These are phyloP conservation scores for Drechslerella stenobrocha DNA, from an alignment of 2,329 filamentous ascomycete genomes.

Conservation along the genomic window DNA sequence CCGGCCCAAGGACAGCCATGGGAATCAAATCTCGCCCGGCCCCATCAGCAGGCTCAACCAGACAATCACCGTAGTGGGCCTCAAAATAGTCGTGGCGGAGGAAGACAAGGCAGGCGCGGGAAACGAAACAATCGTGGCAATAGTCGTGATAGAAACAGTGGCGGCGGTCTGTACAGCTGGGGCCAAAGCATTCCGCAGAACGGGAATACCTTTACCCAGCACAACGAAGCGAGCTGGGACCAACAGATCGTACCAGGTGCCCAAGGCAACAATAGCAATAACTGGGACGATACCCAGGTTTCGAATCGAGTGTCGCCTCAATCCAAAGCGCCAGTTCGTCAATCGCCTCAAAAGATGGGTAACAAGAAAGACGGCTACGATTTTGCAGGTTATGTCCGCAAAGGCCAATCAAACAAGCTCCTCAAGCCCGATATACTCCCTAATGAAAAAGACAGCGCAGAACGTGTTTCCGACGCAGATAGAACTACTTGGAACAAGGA, in stretches of 20 bases:
- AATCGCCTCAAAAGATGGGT: not conserved
- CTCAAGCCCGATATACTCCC: constrained; percentile 16
- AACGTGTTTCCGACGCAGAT: constrained; percentile 23
- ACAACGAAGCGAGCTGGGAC: not conserved
- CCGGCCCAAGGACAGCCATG: not conserved
- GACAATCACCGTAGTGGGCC: constrained; percentile 7
- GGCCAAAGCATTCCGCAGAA: not conserved
- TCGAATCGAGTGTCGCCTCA: not conserved
- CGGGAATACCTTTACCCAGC: not conserved
- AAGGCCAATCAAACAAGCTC: constrained; percentile 14
- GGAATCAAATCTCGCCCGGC: not conserved
- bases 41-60: not conserved
- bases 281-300: not conserved
- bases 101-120: not conserved
- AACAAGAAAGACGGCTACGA: constrained; percentile 26
- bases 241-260: not conserved
- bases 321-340: not conserved
- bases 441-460: constrained; percentile 24
- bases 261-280: not conserved
- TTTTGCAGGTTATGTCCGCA: constrained; percentile 30
- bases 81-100: not conserved
- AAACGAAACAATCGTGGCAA: not conserved
- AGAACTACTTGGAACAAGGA: constrained; percentile 41
- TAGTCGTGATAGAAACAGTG: not conserved
- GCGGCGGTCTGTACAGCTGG: not conserved